Evolutionary conservation across 805 yeast genomes (phyloP), one percentile per base, ranked within the genome.

Genomic region (Candida gorgasii): DNA sequence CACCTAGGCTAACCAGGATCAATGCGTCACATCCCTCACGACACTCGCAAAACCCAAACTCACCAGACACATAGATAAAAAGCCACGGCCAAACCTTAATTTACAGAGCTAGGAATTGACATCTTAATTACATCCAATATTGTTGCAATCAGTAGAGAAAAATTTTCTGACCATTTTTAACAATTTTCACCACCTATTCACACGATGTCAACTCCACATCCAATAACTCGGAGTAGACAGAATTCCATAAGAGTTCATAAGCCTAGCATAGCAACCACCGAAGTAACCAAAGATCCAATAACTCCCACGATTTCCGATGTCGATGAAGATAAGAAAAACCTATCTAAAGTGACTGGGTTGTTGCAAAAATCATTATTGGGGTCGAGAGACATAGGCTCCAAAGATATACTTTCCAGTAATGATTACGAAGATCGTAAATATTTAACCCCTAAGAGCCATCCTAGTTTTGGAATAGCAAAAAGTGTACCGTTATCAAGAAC

Each of bases 301-400:
- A 40, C 46, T 5, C 48, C 55, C 2, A 42, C 49, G 11, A 20
- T 36, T 3, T n/a, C 34, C 2, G 46, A 43, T 29, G 36, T 19
- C n/a, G 40, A 43, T 27, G 39, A 40, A n/a, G 47, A 46, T 33
- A 41, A 50, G 26, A 53, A 61, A 26, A 59, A 53, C 40, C 52
- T 66, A 29, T 65, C 68, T 16, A 65, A 61, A 40, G 63, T 65
- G 18, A 54, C 67, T 5, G 65, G 63, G 13, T 45, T 63, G 36
- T 53, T 66, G 34, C 64, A 61, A 13, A 49, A 51, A 31, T 48
- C 67, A 5, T 34, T 61, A 2, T 24, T 50, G 22, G 44, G 46
- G 5, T 41, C 52, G 9, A 32, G 29, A 20, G 51, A 43, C 13
- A 28, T 30, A 15, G 28, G 28, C 4, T n/a, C n/a, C n/a, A 24